Base-by-base conservation (phyloP, 2,329 filamentous ascomycete species). In the Claviceps capensis region DNA sequence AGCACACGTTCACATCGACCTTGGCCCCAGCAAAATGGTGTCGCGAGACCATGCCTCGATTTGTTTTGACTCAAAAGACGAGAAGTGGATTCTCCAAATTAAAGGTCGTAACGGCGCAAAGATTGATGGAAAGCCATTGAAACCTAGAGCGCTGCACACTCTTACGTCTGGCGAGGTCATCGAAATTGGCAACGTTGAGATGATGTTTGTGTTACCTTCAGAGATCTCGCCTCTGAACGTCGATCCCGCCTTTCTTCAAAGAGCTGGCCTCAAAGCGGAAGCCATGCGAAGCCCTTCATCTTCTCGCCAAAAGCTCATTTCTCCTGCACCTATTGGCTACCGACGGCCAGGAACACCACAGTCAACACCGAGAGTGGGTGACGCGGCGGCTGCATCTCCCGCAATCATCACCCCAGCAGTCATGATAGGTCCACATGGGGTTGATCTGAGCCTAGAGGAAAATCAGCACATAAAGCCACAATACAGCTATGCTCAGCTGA, bases 121-220 rank as follows among this genome's bases (percentile, higher is more conserved):
- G 61, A 74, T 97, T 22, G 88, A 98, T 65, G 87, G 88, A 55
- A 70, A 71, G 49, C 72, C 78, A 19, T 70, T 94, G 52, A 86
- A 85, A 61, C 76, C 83, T 49, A 84, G 85, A 13, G 71, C 77
- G 41, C 76, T 80, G 38, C 77, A 81, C 37, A 71, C 79, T 34
- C 76, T 98, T 26, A 80, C 81, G 43, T 95, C 90, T 61, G 93
- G 93, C 53, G 84, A 91, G 64, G 88, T 97, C 44, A 83, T 98
- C 53, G 89, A 95, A 63, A 87, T 97, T 62, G 86, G 85, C 60
- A 87, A 87, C 50, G 86, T 93, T 1, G 91, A 98, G 71, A 98
- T 98, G 93, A 91, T 97, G 75, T 98, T 98, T 67, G 88, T 96
- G 47, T 79, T 95, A n/a, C 91, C 93, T 0, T 81, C 81, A 23